Evolutionary conservation across 257 asterid species (phyloP).

Genomic region (Rehmannia glutinosa): DNA sequence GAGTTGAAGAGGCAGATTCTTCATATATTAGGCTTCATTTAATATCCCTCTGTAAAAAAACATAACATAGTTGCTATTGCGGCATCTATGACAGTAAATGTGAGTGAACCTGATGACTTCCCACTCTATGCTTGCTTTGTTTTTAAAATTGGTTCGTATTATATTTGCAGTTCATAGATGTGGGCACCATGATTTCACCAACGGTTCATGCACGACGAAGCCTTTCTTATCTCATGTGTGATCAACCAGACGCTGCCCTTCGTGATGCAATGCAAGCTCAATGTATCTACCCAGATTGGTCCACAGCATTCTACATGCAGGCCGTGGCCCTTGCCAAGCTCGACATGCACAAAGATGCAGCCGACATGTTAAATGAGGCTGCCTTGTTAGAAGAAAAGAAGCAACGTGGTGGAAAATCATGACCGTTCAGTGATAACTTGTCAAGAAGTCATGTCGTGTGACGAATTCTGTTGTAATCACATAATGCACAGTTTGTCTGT

Average conservation of each 20-base stretch:
- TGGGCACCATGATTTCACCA: conserved; percentile 95
- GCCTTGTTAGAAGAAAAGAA: conserved; percentile 77
- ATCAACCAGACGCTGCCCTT: conserved; percentile 96
- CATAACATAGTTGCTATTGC: not conserved
- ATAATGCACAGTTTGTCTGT: conserved; percentile 24
- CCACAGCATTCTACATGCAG: conserved; percentile 97
- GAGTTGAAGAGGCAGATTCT: not conserved
- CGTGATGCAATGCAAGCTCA: conserved; percentile 99
- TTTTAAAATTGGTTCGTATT: not conserved
- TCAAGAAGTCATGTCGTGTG: not conserved
- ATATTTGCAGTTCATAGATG: conserved; percentile 77
- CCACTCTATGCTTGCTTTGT: too few species aligned
- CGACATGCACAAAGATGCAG: conserved; percentile 95
- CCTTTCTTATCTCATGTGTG: conserved; percentile 90
- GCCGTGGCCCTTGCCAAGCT: conserved; percentile 94
- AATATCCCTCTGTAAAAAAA: not conserved
- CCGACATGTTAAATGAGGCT: conserved; percentile 97
- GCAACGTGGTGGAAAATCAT: conserved; percentile 52
- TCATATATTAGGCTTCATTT: not conserved
- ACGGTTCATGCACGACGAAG: conserved; percentile 95
- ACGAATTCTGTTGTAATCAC: conserved; percentile 25
- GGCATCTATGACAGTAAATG: too few species aligned
- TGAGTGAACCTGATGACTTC: too few species aligned
- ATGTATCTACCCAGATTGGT: conserved; percentile 86
- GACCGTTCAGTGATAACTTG: not conserved